Evolutionary conservation across 495 filamentous ascomycete species (phyloP).

Genomic region (Daldinia caldariorum): DNA sequence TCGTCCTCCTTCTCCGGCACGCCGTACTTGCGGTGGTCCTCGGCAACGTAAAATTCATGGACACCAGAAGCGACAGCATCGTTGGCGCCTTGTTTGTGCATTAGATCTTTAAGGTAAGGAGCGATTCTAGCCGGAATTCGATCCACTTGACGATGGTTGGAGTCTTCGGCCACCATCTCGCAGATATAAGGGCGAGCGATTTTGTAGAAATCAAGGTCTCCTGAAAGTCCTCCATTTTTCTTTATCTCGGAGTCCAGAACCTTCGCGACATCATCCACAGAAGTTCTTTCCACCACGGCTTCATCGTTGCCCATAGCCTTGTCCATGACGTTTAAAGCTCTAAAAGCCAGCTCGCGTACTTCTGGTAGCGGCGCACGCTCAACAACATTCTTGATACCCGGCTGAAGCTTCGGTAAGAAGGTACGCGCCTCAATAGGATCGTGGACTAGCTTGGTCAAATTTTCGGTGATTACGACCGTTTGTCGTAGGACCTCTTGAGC

Average conservation of each 20-base stretch:
- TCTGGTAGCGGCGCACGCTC: constrained; percentile 92
- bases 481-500: constrained; percentile 95
- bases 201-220: constrained; percentile 72
- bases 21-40: constrained; percentile 88
- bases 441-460: constrained; percentile 97
- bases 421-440: constrained; percentile 95
- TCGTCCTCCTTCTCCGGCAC: constrained; percentile 85
- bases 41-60: constrained; percentile 75
- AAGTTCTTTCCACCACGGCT: constrained; percentile 72
- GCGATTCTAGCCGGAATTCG: constrained; percentile 72
- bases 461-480: constrained; percentile 97
- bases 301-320: constrained; percentile 87
- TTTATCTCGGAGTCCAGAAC: constrained; percentile 79
- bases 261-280: constrained; percentile 76
- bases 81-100: constrained; percentile 64
- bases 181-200: constrained; percentile 78
- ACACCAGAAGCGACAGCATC: constrained; percentile 71
- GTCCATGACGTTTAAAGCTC: constrained; percentile 86
- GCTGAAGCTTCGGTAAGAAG: constrained; percentile 95
- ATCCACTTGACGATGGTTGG: constrained; percentile 80
- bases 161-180: constrained; percentile 87
- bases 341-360: constrained; percentile 87
- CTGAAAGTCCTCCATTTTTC: constrained; percentile 68
- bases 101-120: constrained; percentile 79
- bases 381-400: constrained; percentile 88